phyloP scores from a whole-genome alignment of 2,329 filamentous ascomycete genomes.

The Penicillium sp. region DNA sequence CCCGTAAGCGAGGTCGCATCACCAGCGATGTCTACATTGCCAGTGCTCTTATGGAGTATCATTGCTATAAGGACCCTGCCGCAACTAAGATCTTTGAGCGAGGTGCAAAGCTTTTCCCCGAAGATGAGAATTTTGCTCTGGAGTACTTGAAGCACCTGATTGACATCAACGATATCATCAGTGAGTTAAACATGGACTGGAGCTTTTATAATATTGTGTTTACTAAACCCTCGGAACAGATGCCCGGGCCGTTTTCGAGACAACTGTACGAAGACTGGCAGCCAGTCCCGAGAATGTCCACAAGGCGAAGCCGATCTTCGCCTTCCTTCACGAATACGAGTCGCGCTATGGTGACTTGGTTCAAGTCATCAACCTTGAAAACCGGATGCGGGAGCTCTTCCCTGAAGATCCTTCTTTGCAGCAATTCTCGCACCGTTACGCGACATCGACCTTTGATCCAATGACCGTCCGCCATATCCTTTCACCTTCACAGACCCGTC shows the following conservation, averaged over 20 bases:
- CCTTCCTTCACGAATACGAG: slow-evolving; percentile 94
- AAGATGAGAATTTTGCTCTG: slow-evolving; percentile 89
- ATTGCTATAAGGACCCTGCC: slow-evolving; percentile 92
- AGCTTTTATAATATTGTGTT: neutral
- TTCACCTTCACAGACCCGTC: slow-evolving; percentile 77
- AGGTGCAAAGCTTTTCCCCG: slow-evolving; percentile 88
- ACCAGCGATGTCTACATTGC: slow-evolving; percentile 95
- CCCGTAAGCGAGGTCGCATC: slow-evolving; percentile 81
- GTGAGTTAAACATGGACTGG: slow-evolving; percentile 58
- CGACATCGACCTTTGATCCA: slow-evolving; percentile 75
- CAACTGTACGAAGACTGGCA: slow-evolving; percentile 79
- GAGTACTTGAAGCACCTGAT: slow-evolving; percentile 96
- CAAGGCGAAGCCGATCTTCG: slow-evolving; percentile 82
- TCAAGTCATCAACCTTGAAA: slow-evolving; percentile 88
- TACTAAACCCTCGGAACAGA: slow-evolving; percentile 57
- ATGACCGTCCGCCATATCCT: slow-evolving; percentile 80
- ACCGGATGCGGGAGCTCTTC: slow-evolving; percentile 90
- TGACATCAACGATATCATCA: slow-evolving; percentile 88
- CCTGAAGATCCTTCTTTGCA: slow-evolving; percentile 79
- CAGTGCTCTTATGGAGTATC: slow-evolving; percentile 88
- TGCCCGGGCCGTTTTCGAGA: slow-evolving; percentile 94
- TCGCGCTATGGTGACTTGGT: slow-evolving; percentile 90
- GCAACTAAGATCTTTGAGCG: slow-evolving; percentile 96
- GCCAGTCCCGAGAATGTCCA: slow-evolving; percentile 72
- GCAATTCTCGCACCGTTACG: slow-evolving; percentile 77